Base-by-base conservation (phyloP, 2,329 filamentous ascomycete species). In the Xylariales sp. region DNA sequence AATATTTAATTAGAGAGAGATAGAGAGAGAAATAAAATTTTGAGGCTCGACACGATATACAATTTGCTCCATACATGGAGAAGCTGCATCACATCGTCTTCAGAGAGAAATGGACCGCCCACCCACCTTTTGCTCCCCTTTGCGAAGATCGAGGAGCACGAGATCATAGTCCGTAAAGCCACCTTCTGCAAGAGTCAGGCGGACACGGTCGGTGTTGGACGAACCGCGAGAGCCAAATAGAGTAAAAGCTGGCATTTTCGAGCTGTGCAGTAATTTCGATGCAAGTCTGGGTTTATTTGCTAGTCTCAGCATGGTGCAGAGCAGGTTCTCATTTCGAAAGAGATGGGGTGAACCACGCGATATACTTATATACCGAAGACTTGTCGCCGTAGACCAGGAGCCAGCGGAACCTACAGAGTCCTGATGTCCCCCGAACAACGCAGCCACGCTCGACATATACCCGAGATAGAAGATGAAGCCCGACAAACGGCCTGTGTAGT, bases 141-240 rank as follows among this genome's bases (percentile, higher is more conserved):
- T 62, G 40, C 50, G 47, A 13, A 69, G 49, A 45, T 66, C 58
- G 38, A 68, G 30, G 44, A 55, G 37, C 13, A 64, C 60, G 24
- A 62, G 34, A 25, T 67, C 56, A 37, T 63, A 69, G 44, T 68
- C 61, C 10, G 59, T 64, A 44, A 67, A 64, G 48, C 63, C 61
- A 37, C 58, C 64, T 50, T 67, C 65, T 30, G 61, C 64, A 25
- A 68, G 61, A 34, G 63, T 64, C 40, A 66, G 49, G 37, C 59
- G 62, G 38, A 69, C 62, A 42, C 64, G 62, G 41, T 67, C 62
- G 11, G 63, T 65, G 49, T 66, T 66, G 30, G 59, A 61, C 42
- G 65, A 66, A 33, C 61, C 59, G 38, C 55, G 61, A 42, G 56
- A 49, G 40, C 60, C 60, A 44, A 66, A 66, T 1, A 68, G 55